Percentiles rank a stretch among this genome's conserved stretches.
Evolutionary conservation across 2,329 filamentous ascomycete species (phyloP).

Genomic region (Orbilia javanica): DNA sequence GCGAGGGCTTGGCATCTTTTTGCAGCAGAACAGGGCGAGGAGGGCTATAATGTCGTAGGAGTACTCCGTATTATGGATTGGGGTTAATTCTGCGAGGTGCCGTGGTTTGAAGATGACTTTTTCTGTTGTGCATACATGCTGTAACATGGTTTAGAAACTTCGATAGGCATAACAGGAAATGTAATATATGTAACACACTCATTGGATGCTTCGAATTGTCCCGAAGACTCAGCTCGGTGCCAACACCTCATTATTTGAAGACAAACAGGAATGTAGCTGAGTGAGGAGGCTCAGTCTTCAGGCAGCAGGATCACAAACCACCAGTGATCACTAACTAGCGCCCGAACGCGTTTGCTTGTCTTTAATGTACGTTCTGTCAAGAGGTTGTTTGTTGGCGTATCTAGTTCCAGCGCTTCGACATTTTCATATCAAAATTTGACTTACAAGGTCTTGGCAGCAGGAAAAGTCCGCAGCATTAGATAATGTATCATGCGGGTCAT

Average conservation of each 20-base stretch:
- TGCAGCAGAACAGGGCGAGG: conserved; percentile 7
- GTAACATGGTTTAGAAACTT: conserved; percentile 18
- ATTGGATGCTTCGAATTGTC: conserved; percentile 1
- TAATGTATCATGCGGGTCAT: conserved; percentile 43
- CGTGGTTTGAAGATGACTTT: conserved; percentile 44
- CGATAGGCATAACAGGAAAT: background rate
- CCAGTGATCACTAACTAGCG: background rate
- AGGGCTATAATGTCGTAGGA: conserved; percentile 36
- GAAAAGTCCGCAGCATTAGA: conserved; percentile 25
- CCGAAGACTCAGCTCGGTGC: background rate
- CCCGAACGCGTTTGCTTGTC: conserved; percentile 15
- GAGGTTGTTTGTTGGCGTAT: conserved; percentile 13
- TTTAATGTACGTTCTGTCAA: background rate
- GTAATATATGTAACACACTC: background rate
- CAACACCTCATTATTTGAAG: background rate
- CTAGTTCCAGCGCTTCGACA: conserved; percentile 4
- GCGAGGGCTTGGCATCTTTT: conserved; percentile 27
- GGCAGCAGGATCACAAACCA: conserved; percentile 54
- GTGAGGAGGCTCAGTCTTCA: conserved; percentile 30
- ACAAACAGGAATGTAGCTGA: conserved; percentile 30
- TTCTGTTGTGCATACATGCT: background rate
- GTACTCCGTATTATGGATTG: conserved; percentile 37
- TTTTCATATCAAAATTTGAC: background rate
- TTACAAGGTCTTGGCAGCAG: conserved; percentile 16
- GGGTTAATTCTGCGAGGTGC: conserved; percentile 57